Base-by-base conservation (phyloP, 345 rosid genomes). In the Brassica juncea region DNA sequence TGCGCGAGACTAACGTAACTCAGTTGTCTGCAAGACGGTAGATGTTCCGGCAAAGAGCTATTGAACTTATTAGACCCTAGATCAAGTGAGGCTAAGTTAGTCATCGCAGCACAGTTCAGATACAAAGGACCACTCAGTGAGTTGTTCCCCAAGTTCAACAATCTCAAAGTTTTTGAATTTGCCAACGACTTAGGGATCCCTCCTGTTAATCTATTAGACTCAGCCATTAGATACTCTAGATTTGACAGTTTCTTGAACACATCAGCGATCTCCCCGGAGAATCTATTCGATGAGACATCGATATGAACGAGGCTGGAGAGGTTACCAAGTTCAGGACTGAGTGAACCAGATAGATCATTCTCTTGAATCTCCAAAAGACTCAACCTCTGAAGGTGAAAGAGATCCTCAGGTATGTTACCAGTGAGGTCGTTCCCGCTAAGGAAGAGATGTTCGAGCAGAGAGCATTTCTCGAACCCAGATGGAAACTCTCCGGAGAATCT, bases 261-360 rank as follows among this genome's bases (percentile, higher is more conserved):
- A 31, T 90, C 88, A 7, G 93, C 92, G 58, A 92, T 78, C 39
- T 23, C 77, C 31, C 90, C 92, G 4, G 88, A 82, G 71, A 92
- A 83, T 0, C 37, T 58, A 58, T 92, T 92, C 8, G 23, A 16
- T 0, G 93, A 89, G 62, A 89, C 31, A 77, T 90, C 92, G 2
- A 92, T 64, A 59, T 79, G 80, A 68, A 71, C 84, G 57, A 92
- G 93, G 47, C 39, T 57, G 58, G 84, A 84, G 65, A 91, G 84
- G 42, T 80, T 80, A 72, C 85, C 85, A 61, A 88, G 76, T 70
- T 70, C 80, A 47, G 71, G 44, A 79, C 83, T 84, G 6, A 91
- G 76, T 19, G 72, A 68, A 16, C 92, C 91, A 6, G 83, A 82
- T 15, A 92, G 76, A 32, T 31, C 25, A 80, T 90, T 92, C 15